A percentile compares a stretch with the other conserved stretches of the same genome.
phyloP scores from a whole-genome alignment of 2,329 filamentous ascomycete genomes.

The Diaporthe velutina region DNA sequence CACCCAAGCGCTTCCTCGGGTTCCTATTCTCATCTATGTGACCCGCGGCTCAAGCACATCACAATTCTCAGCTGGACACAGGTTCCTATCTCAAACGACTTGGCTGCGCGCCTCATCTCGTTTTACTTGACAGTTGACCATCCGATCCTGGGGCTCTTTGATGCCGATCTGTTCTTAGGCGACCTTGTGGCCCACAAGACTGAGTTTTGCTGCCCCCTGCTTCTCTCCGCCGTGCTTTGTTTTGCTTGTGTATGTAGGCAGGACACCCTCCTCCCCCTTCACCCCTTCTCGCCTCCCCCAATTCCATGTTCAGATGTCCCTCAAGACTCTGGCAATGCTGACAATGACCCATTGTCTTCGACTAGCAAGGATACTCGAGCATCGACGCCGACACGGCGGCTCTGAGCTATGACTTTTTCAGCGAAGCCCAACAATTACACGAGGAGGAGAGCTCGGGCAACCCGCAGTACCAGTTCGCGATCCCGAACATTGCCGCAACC shows the following conservation, averaged over 20 bases:
- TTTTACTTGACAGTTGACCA: slow-evolving; percentile 40
- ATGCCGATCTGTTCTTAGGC: slow-evolving; percentile 42
- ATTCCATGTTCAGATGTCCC: not conserved
- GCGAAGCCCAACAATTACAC: slow-evolving; percentile 33
- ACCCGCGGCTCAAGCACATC: slow-evolving; percentile 35
- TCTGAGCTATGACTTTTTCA: slow-evolving; percentile 34
- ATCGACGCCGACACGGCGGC: slow-evolving; percentile 27
- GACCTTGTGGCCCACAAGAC: slow-evolving; percentile 38
- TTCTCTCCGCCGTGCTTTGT: slow-evolving; percentile 39
- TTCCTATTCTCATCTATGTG: slow-evolving; percentile 21
- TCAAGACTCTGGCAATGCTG: not conserved
- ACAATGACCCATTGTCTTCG: not conserved
- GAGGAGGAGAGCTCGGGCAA: slow-evolving; percentile 28
- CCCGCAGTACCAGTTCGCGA: slow-evolving; percentile 26
- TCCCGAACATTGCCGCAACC: slow-evolving; percentile 37
- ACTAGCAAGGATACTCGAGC: slow-evolving; percentile 37
- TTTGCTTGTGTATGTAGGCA: slow-evolving; percentile 39
- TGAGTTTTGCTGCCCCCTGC: slow-evolving; percentile 41
- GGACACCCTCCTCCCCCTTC: not conserved
- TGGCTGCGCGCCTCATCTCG: slow-evolving; percentile 39
- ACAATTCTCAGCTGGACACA: slow-evolving; percentile 37
- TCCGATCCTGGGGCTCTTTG: slow-evolving; percentile 40
- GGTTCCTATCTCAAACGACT: slow-evolving; percentile 30
- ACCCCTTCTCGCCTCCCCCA: no score
- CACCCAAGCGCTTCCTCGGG: not conserved